phyloP scores from a whole-genome alignment of 805 yeast genomes.

The Candida verbasci region DNA sequence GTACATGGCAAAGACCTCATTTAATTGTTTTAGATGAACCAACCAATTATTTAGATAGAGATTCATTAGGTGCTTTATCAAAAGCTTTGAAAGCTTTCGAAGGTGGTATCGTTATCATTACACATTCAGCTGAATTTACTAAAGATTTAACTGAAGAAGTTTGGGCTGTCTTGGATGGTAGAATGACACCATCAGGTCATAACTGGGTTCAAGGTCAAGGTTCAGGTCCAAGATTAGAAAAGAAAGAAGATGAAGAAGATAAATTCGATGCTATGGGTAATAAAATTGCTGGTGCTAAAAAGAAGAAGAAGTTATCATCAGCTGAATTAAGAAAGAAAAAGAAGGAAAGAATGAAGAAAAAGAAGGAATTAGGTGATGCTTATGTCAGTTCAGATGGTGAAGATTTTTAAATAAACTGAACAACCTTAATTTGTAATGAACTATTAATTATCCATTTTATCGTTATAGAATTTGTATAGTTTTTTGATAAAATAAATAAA shows the following conservation, averaged over 20 bases:
- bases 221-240: conserved; percentile 98
- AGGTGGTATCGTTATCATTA: conserved; percentile 99
- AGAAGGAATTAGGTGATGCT: conserved; percentile 99
- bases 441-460: background rate
- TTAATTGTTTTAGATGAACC: conserved; percentile 99
- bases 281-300: conserved; percentile 95
- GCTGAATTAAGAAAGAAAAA: conserved; percentile 99
- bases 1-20: conserved; percentile 99
- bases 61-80: conserved; percentile 98
- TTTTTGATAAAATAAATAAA: conserved; percentile 7
- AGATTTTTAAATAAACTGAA: conserved; percentile 9
- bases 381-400: conserved; percentile 94
- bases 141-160: conserved; percentile 99
- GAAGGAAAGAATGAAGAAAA: conserved; percentile 99
- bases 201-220: conserved; percentile 99
- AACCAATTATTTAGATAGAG: conserved; percentile 98
- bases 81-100: conserved; percentile 98
- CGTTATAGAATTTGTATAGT: conserved; percentile 6
- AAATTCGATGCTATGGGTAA: conserved; percentile 99
- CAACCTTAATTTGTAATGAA: no score
- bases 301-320: conserved; percentile 96
- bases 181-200: conserved; percentile 99
- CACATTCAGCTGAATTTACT: conserved; percentile 99
- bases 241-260: conserved; percentile 97
- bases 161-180: conserved; percentile 99